Conservation (phyloP, 768 basidiomycete genomes). For the Mycena venus region DNA sequence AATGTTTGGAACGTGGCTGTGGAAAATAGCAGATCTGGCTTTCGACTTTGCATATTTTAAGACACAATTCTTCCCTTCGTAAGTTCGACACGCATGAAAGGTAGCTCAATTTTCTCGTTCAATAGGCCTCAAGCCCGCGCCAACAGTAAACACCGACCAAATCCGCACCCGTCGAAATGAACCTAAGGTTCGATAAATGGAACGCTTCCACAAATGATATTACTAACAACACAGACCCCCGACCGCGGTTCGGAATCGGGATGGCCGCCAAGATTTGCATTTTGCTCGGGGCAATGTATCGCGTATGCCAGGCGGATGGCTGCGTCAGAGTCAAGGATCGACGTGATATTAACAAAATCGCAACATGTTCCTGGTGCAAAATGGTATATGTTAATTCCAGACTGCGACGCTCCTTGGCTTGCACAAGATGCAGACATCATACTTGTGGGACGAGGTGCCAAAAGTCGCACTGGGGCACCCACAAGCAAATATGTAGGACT, state of each 20-base stretch:
- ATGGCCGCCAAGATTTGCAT: conserved; percentile 37
- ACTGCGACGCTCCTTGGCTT: background rate
- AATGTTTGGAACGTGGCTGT: conserved; percentile 6
- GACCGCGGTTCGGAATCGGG: conserved; percentile 36
- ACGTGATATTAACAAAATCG: conserved; percentile 29
- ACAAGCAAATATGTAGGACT: conserved; percentile 23
- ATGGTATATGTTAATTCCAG: conserved; percentile 25
- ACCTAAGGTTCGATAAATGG: too few relatives aligned
- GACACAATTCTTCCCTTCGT: conserved; percentile 1
- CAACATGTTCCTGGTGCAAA: conserved; percentile 39
- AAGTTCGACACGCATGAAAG: background rate
- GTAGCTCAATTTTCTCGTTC: background rate
- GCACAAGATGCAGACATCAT: conserved; percentile 28
- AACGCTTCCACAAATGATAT: conserved; percentile 44
- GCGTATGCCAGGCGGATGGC: conserved; percentile 33
- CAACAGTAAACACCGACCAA: conserved; percentile 21
- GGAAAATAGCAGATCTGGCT: conserved; percentile 3
- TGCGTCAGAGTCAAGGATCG: conserved; percentile 33
- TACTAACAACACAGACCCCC: conserved; percentile 23
- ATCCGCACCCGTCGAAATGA: too few relatives aligned
- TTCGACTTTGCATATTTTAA: conserved; percentile 17
- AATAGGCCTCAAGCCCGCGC: conserved; percentile 16
- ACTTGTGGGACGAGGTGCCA: conserved; percentile 37
- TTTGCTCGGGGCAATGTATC: conserved; percentile 39
- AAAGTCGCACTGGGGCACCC: conserved; percentile 27